Percentiles rank a stretch among this genome's conserved stretches.
phyloP scores from a whole-genome alignment of 805 yeast species.

The Novakomyces olei region DNA sequence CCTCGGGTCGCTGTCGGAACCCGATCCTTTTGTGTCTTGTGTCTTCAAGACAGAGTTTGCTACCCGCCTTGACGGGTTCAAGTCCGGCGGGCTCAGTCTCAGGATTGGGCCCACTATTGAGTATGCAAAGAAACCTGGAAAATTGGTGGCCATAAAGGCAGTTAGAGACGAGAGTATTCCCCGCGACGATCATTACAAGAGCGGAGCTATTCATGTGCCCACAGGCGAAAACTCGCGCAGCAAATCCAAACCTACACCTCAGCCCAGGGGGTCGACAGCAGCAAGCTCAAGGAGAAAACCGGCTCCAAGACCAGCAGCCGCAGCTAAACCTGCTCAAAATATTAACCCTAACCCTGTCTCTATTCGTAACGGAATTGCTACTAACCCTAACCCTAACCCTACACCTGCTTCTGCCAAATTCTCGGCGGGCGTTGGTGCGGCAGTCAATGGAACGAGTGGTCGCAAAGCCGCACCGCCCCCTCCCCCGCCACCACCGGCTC shows the following conservation, averaged over 20 bases:
- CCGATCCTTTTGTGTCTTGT: constrained; percentile 64
- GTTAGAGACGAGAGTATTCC: constrained; percentile 44
- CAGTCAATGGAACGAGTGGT: constrained; percentile 5
- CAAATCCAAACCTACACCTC: constrained; percentile 53
- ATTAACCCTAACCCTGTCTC: not conserved
- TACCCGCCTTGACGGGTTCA: constrained; percentile 44
- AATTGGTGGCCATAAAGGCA: constrained; percentile 48
- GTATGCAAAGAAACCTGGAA: constrained; percentile 82
- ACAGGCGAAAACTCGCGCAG: constrained; percentile 59
- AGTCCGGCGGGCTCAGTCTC: constrained; percentile 34
- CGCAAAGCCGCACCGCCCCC: constrained; percentile 13
- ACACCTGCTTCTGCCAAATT: constrained; percentile 5
- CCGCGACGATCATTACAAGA: constrained; percentile 58
- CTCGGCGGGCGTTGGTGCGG: constrained; percentile 4
- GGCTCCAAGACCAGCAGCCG: not conserved
- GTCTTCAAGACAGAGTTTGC: constrained; percentile 76
- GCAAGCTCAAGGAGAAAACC: constrained; percentile 7
- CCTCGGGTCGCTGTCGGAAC: constrained; percentile 27
- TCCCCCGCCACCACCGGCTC: constrained; percentile 58
- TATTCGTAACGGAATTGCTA: not conserved
- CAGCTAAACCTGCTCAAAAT: not conserved
- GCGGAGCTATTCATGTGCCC: constrained; percentile 63
- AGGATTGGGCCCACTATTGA: constrained; percentile 52
- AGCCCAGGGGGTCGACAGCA: constrained; percentile 15
- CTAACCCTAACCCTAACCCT: not conserved